Evolutionary conservation across 768 basidiomycete species (phyloP).

Genomic region (Tylopilus sp.): DNA sequence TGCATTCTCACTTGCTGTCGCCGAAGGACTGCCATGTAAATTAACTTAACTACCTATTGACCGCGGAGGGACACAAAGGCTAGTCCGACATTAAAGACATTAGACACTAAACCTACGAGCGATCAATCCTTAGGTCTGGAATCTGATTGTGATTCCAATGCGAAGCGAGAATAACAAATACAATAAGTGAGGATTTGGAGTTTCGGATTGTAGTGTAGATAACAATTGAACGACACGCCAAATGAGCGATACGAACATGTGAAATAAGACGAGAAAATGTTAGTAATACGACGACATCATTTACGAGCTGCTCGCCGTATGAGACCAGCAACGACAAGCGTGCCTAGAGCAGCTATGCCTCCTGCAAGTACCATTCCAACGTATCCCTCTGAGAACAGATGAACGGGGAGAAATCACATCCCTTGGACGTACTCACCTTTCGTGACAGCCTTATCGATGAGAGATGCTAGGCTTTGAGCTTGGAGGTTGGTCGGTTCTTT

Average conservation of each 20-base stretch:
- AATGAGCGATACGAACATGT: slow-evolving; percentile 15
- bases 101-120: background rate
- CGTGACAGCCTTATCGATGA: slow-evolving; percentile 84
- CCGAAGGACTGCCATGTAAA: slow-evolving; percentile 20
- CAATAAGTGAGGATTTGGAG: slow-evolving; percentile 25
- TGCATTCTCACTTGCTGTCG: slow-evolving; percentile 18
- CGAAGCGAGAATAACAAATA: slow-evolving; percentile 16
- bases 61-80: background rate
- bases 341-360: slow-evolving; percentile 82
- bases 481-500: slow-evolving; percentile 95
- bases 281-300: slow-evolving; percentile 22
- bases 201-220: slow-evolving; percentile 10
- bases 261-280: slow-evolving; percentile 9
- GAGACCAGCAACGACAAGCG: slow-evolving; percentile 67
- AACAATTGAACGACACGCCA: slow-evolving; percentile 7
- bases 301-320: slow-evolving; percentile 77
- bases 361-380: slow-evolving; percentile 96
- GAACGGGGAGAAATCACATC: background rate
- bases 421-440: slow-evolving; percentile 52
- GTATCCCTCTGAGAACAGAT: slow-evolving; percentile 74
- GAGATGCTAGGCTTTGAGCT: slow-evolving; percentile 76
- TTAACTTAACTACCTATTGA: slow-evolving; percentile 30
- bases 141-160: slow-evolving; percentile 11
- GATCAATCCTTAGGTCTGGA: slow-evolving; percentile 1
- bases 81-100: background rate